Base-by-base conservation (phyloP, 352 stramenopile species). In the Aphanomyces stellatus region DNA sequence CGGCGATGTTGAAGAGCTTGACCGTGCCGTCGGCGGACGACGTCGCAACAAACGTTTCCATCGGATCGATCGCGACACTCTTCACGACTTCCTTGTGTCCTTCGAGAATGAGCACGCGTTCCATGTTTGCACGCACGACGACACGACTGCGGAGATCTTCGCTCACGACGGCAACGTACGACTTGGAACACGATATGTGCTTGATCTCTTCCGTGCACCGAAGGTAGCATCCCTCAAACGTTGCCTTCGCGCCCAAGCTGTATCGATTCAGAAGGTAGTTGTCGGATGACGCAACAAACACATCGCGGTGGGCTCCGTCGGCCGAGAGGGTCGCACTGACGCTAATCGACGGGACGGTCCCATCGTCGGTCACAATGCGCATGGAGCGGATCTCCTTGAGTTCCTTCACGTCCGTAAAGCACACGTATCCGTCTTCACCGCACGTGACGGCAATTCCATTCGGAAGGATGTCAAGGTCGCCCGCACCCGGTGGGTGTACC, bases 361-460 rank as follows among this genome's bases (percentile, higher is more conserved):
- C 83, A 40, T 94, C 4, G 70, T 48, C 48, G 88, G 70, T n/a
- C 71, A 78, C 25, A 89, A 53, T 49, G 24, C 40, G 40, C 60
- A 67, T 67, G 24, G 60, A 43, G 15, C 62, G 42, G 31, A 71
- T 64, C 53, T 71, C 69, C 15, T 65, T 69, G 62, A 91, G 78
- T 1, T 77, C 78, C 11, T 64, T 59, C 35, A 91, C 57, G 66
- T 93, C 80, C 13, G 85, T 88, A 35, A 91, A 76, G 72, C 79
- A 87, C 64, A 93, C 69, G n/a, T 89, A 75, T 63, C 85, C 85
- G 60, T 93, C 85, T 64, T 93, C 85, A 53, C 85, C 83, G 55
- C 74, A 88, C 2, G 85, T 91, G 65, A 85, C 75, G 37, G 86
- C 78, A 46, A 91, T 74, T 88, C 53, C 48, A 61, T 42, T 41